Conservation (phyloP, 345 rosid genomes). For the Conringia planisiliqua region DNA sequence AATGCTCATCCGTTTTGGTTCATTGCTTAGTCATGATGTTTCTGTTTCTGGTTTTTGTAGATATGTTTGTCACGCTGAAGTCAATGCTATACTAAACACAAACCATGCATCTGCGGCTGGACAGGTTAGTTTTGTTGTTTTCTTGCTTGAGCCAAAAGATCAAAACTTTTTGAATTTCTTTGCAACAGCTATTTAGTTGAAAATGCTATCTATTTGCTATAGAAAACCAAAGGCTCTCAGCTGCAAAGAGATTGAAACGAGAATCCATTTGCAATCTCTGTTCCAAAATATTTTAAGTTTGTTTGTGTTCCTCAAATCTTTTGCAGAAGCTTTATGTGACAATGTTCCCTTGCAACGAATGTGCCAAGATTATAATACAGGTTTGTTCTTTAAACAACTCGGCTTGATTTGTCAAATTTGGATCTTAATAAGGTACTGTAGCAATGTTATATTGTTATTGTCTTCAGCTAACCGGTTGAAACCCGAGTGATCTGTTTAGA, state of each 20-base stretch:
- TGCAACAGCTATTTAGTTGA: not conserved
- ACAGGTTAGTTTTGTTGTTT: slow-evolving; percentile 47
- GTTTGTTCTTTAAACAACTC: slow-evolving; percentile 37
- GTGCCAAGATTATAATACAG: slow-evolving; percentile 97
- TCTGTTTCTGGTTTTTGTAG: slow-evolving; percentile 39
- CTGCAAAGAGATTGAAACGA: not conserved
- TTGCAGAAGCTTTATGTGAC: slow-evolving; percentile 95
- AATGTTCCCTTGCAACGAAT: slow-evolving; percentile 99
- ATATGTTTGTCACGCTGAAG: slow-evolving; percentile 98
- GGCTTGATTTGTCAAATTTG: slow-evolving; percentile 7
- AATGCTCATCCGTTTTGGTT: not conserved
- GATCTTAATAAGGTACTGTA: not conserved
- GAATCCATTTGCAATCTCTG: not conserved
- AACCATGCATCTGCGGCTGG: slow-evolving; percentile 91
- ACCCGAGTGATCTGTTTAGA: not conserved
- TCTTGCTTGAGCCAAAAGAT: not conserved
- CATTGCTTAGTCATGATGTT: slow-evolving; percentile 5
- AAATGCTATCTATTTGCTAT: not conserved
- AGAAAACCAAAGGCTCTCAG: not conserved
- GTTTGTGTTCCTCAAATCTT: slow-evolving; percentile 18
- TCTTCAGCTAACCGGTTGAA: not conserved
- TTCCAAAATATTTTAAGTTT: not conserved
- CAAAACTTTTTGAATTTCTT: not conserved
- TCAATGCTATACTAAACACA: slow-evolving; percentile 89
- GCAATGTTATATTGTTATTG: not conserved